phyloP scores from a whole-genome alignment of 495 filamentous ascomycete genomes.

The Hypoxylon subgilvum region DNA sequence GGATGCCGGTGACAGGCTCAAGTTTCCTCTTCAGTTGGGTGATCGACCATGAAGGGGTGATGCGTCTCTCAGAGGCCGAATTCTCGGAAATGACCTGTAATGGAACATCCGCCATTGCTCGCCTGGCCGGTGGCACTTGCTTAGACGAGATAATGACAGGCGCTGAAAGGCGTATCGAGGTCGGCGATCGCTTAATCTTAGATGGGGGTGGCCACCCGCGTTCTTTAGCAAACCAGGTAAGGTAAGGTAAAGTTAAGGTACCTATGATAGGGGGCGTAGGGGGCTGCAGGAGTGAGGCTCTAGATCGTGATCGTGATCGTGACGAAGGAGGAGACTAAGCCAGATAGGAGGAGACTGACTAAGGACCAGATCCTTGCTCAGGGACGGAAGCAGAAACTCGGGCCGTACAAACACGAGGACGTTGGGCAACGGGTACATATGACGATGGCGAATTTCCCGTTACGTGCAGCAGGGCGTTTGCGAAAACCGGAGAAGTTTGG shows the following conservation, averaged over 20 bases:
- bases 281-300: conserved; percentile 28
- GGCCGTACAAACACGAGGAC: conserved; percentile 33
- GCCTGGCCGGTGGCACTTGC: conserved; percentile 43
- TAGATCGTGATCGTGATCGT: conserved; percentile 4
- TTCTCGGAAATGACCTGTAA: conserved; percentile 81
- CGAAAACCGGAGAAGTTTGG: conserved; percentile 29
- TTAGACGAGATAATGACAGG: conserved; percentile 20
- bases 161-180: conserved; percentile 28
- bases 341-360: too few species aligned
- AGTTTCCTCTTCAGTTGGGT: conserved; percentile 84
- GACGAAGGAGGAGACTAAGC: neutral
- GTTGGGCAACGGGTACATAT: conserved; percentile 29
- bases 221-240: too few species aligned
- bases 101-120: conserved; percentile 78
- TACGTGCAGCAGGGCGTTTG: conserved; percentile 1
- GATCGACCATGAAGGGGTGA: conserved; percentile 93
- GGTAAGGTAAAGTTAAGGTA: conserved; percentile 1
- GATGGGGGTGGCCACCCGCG: conserved; percentile 7
- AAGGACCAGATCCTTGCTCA: conserved; percentile 13
- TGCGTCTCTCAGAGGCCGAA: conserved; percentile 78
- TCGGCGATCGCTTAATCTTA: conserved; percentile 12
- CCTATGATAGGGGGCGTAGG: conserved; percentile 5
- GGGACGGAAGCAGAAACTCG: conserved; percentile 8
- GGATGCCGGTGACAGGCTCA: conserved; percentile 91
- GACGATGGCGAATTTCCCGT: conserved; percentile 21